phyloP scores from a whole-genome alignment of 2,329 filamentous ascomycete genomes.

The Podosphaera leucotricha region DNA sequence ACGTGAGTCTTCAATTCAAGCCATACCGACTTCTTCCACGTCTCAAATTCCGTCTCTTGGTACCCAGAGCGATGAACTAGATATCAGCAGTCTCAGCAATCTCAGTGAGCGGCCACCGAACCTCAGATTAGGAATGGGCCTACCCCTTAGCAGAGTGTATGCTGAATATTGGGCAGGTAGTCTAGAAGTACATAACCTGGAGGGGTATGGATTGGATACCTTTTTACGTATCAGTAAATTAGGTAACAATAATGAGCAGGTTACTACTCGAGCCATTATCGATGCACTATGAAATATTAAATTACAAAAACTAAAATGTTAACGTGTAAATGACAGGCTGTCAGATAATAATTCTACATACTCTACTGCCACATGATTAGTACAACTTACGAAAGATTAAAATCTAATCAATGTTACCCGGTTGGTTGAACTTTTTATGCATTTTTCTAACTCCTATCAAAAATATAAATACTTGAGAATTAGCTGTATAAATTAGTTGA shows the following conservation, averaged over 20 bases:
- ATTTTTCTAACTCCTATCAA: background rate
- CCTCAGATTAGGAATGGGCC: slow-evolving; percentile 69
- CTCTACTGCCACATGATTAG: background rate
- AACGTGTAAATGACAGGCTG: background rate
- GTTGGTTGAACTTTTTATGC: background rate
- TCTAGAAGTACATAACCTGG: slow-evolving; percentile 71
- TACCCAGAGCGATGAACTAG: background rate
- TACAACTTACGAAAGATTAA: background rate
- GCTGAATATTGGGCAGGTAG: slow-evolving; percentile 96
- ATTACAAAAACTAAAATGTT: background rate
- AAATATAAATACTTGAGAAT: background rate
- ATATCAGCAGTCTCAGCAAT: slow-evolving; percentile 40
- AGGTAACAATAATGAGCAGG: slow-evolving; percentile 92
- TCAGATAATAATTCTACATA: no score
- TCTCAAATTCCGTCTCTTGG: background rate
- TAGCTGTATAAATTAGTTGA: background rate
- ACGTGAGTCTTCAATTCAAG: background rate
- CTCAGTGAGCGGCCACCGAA: slow-evolving; percentile 68
- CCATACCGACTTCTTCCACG: background rate
- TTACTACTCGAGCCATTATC: slow-evolving; percentile 55
- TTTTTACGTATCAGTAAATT: slow-evolving; percentile 92
- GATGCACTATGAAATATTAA: slow-evolving; percentile 31
- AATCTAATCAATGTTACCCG: background rate
- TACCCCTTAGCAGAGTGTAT: slow-evolving; percentile 84
- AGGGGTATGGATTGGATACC: slow-evolving; percentile 87